Conservation (phyloP, 768 basidiomycete species). For the Auricularia cornea region DNA sequence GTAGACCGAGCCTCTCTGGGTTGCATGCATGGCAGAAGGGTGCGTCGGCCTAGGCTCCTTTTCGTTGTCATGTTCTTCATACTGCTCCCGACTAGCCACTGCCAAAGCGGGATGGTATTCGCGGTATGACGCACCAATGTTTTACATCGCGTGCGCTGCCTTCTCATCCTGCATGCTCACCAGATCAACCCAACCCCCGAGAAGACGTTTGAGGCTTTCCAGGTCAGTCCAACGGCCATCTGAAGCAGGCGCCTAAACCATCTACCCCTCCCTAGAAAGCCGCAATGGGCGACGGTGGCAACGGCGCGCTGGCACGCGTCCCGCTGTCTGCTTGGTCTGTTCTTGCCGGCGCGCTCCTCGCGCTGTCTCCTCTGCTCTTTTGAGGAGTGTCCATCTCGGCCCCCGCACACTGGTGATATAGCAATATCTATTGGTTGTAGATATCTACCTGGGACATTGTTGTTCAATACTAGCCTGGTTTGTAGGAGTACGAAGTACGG, state of each 20-base stretch:
- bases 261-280: too few relatives aligned
- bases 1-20: not conserved
- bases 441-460: too few relatives aligned
- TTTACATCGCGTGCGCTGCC: not conserved
- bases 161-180: not conserved
- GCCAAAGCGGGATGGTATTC: not conserved
- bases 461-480: too few relatives aligned
- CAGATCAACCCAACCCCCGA: constrained; percentile 25
- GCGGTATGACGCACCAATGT: not conserved
- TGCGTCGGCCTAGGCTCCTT: not conserved
- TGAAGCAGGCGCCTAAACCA: too few relatives aligned
- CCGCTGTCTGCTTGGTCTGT: not conserved
- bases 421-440: too few relatives aligned
- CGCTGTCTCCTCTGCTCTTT: not conserved
- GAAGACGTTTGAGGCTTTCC: constrained; percentile 42
- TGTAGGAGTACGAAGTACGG: too few relatives aligned
- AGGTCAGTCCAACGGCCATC: too few relatives aligned
- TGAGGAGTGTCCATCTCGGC: too few relatives aligned
- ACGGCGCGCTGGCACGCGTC: not conserved
- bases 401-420: too few relatives aligned
- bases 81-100: not conserved
- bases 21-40: not conserved
- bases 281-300: not conserved
- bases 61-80: not conserved
- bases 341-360: not conserved